Base-by-base conservation (phyloP, 2,329 filamentous ascomycete species). In the Colletotrichum nymphaeae region DNA sequence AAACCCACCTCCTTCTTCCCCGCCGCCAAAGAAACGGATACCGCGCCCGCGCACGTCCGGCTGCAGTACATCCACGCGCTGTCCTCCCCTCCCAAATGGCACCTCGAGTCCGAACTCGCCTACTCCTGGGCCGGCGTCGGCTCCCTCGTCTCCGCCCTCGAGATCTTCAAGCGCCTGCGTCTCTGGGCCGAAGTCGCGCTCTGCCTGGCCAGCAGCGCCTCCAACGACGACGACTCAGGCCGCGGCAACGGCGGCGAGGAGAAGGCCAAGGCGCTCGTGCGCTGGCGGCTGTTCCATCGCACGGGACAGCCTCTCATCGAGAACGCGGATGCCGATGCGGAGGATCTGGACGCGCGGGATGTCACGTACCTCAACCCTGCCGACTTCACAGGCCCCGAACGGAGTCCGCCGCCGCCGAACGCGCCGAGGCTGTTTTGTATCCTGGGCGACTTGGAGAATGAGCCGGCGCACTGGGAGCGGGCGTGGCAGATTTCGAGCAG, bases 121-220 rank as follows among this genome's bases (percentile, higher is more conserved):
- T 92, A 94, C 74, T 91, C 95, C n/a, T 99, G 97, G 97, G 93
- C 95, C 0, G 90, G 91, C 60, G 89, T 98, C 3, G 97, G 97
- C 11, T 97, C 95, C 53, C 85, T 99, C 2, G 89, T 94, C 4
- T 97, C 95, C 0, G 97, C 97, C 0, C 88, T 99, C 1, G 97
- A 98, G 74, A 98, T 99, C 74, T 99, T 98, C 83, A 95, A 98
- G 83, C 90, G 97, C 3, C 85, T 99, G 22, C 92, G 95, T 69
- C 92, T 98, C 81, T 98, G 97, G 95, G 94, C 97, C 1, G 97
- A 99, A 83, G 95, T 95, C 5, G 96, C 97, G 0, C 87, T 99
- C 1, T 99, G 97, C 81, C 93, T 95, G 78, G 95, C 95, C 14
- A 88, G 84, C 80, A 87, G 81, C 58, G 89, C 84, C 24, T 86